A percentile compares a stretch with the other conserved stretches of the same genome.
phyloP scores from a whole-genome alignment of 768 basidiomycete genomes.

The Russula ochroleuca region DNA sequence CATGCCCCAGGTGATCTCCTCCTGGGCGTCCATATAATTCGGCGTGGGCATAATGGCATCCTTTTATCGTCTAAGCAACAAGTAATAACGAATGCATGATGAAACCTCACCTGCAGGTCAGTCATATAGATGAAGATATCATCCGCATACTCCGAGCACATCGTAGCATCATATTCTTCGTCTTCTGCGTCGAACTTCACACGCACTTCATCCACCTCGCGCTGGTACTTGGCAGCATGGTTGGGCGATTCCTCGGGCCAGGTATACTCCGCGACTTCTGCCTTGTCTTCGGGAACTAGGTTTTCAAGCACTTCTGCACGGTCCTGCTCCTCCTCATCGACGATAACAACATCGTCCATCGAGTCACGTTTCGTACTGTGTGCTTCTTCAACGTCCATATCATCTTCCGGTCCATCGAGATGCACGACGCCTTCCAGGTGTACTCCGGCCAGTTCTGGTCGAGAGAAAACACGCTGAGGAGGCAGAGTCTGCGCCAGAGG shows the following conservation, averaged over 20 bases:
- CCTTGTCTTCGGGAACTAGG: constrained; percentile 29
- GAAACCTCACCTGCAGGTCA: constrained; percentile 72
- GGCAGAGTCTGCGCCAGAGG: constrained; percentile 34
- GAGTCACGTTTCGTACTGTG: constrained; percentile 34
- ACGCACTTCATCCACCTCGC: constrained; percentile 63
- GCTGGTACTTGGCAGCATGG: constrained; percentile 51
- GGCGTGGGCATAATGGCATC: constrained; percentile 85
- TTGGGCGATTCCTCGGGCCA: constrained; percentile 77
- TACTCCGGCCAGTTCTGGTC: constrained; percentile 40
- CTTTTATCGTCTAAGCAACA: constrained; percentile 41
- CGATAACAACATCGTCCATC: constrained; percentile 43
- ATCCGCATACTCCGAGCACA: constrained; percentile 99
- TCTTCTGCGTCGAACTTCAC: constrained; percentile 62
- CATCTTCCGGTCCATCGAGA: constrained; percentile 35
- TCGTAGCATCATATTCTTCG: constrained; percentile 78
- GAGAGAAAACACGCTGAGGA: constrained; percentile 41
- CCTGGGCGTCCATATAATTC: constrained; percentile 91
- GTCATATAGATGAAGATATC: constrained; percentile 98
- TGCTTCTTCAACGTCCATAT: constrained; percentile 59
- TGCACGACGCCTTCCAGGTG: constrained; percentile 28
- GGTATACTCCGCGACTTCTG: constrained; percentile 30
- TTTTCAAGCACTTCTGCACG: constrained; percentile 44
- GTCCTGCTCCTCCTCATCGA: constrained; percentile 47
- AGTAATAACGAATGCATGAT: not conserved
- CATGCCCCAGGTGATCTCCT: constrained; percentile 91